Conservation (phyloP, 306 rosid species). For the Cicer chorassanicum region DNA sequence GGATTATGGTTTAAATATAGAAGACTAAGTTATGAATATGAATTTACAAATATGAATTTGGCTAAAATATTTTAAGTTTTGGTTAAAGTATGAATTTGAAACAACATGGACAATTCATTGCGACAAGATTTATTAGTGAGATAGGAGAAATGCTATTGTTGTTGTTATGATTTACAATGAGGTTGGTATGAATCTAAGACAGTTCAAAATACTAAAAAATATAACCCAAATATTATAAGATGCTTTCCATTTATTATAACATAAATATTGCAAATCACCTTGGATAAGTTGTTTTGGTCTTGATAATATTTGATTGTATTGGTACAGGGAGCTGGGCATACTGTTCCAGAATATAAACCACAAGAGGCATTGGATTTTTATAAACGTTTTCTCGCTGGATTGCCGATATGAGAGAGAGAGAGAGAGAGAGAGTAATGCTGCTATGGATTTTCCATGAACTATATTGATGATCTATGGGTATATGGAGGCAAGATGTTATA, state of each 20-base stretch:
- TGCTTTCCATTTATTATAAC: neutral
- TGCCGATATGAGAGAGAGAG: slow-evolving; percentile 45
- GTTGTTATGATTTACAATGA: no score
- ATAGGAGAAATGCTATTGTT: no score
- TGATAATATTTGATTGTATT: slow-evolving; percentile 39
- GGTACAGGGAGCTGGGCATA: slow-evolving; percentile 91
- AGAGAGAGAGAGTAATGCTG: slow-evolving; percentile 19
- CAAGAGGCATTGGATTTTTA: slow-evolving; percentile 78
- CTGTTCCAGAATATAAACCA: slow-evolving; percentile 95
- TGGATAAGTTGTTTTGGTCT: neutral
- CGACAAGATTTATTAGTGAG: no score
- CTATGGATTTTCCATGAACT: slow-evolving; percentile 21
- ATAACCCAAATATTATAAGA: no score
- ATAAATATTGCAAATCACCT: neutral
- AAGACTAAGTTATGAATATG: no score
- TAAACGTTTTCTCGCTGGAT: slow-evolving; percentile 70
- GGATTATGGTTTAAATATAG: neutral
- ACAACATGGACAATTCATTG: no score
- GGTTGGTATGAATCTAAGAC: no score
- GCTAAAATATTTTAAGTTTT: no score
- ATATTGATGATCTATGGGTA: neutral
- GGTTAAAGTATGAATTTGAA: no score
- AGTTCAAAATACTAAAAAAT: no score
- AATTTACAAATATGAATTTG: no score
- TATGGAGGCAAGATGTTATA: neutral